Conservation (phyloP, 306 rosid species). For the Mucuna pruriens region DNA sequence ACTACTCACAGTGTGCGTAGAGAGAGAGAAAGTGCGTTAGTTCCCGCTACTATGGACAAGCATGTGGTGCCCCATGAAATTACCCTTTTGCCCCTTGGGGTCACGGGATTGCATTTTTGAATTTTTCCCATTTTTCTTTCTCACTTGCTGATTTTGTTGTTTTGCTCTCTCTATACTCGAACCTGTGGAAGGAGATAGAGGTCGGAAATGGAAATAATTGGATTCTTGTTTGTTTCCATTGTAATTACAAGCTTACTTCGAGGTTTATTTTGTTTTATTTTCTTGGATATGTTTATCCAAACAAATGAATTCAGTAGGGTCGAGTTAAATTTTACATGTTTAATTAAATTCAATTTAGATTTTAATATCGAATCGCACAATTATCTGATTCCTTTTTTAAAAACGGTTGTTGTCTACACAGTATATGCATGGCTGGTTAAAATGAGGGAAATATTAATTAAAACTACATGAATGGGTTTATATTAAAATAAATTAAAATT, state of each 20-base stretch:
- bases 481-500: too few species aligned
- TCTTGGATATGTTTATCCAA: neutral
- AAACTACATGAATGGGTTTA: too few species aligned
- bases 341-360: too few species aligned
- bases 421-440: neutral
- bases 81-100: slow-evolving; percentile 40
- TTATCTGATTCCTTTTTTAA: neutral
- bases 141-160: neutral
- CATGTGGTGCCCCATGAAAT: neutral
- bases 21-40: slow-evolving; percentile 25
- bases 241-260: neutral
- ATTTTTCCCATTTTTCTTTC: slow-evolving; percentile 10
- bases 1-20: slow-evolving; percentile 35
- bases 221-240: slow-evolving; percentile 29
- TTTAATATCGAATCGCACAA: neutral
- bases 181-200: slow-evolving; percentile 27
- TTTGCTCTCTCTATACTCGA: neutral
- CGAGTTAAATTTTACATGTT: neutral
- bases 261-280: neutral
- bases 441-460: neutral
- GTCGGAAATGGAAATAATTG: slow-evolving; percentile 22
- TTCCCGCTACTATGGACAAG: slow-evolving; percentile 39
- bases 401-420: neutral
- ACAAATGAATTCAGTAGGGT: neutral
- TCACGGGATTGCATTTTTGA: slow-evolving; percentile 49